Conservation (phyloP, 108 stramenopile genomes). For the Cyclostephanos tholiformis region DNA sequence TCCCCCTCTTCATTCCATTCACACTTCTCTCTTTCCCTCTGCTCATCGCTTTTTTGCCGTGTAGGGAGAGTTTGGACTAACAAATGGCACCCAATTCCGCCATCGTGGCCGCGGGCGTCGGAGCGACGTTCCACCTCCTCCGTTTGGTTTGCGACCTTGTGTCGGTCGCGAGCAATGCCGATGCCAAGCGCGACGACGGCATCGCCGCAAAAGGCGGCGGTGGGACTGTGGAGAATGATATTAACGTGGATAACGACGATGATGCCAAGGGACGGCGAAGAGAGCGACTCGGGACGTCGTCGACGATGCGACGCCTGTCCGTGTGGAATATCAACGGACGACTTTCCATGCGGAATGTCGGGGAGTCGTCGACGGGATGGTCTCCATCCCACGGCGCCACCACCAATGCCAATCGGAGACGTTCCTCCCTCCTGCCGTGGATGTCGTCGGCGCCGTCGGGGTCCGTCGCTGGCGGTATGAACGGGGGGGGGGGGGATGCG, state of each 20-base stretch:
- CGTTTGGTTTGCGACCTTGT: constrained; percentile 73
- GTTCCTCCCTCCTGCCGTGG: background rate
- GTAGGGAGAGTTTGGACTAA: too few species aligned
- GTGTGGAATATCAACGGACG: constrained; percentile 33
- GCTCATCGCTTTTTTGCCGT: too few species aligned
- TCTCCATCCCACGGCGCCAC: background rate
- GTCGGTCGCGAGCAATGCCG: constrained; percentile 51
- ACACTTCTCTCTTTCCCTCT: too few species aligned
- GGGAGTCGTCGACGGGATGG: background rate
- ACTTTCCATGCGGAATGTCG: constrained; percentile 21
- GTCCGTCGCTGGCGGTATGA: too few species aligned
- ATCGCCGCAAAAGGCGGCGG: constrained; percentile 13
- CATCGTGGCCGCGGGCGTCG: constrained; percentile 47
- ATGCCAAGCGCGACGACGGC: constrained; percentile 48
- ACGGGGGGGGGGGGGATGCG: constrained; percentile 12
- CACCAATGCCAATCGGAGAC: background rate
- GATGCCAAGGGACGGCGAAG: background rate
- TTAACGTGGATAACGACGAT: constrained; percentile 11
- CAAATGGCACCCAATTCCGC: constrained; percentile 33
- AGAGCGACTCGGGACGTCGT: background rate
- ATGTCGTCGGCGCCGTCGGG: background rate
- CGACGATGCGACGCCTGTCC: constrained; percentile 17
- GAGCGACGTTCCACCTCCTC: constrained; percentile 66
- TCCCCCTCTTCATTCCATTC: too few species aligned
- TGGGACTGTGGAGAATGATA: too few species aligned